Evolutionary conservation across 768 basidiomycete species (phyloP).

Genomic region (Psilocybe sp.): DNA sequence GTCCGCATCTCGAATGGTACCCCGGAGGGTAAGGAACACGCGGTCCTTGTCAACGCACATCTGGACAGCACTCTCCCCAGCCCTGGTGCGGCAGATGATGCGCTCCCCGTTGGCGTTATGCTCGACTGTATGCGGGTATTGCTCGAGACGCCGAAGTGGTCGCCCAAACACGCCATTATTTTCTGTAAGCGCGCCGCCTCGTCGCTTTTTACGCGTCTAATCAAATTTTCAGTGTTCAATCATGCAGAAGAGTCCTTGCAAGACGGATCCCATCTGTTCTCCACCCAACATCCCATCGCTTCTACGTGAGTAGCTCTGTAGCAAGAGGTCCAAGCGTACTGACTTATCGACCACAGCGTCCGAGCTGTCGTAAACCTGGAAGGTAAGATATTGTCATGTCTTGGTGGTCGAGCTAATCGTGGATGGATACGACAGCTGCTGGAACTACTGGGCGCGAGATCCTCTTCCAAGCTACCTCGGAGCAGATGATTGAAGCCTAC

Average conservation of each 20-base stretch:
- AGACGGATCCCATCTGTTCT: conserved; percentile 91
- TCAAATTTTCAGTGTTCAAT: conserved; percentile 71
- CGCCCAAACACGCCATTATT: conserved; percentile 73
- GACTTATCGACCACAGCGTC: conserved; percentile 43
- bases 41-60: conserved; percentile 86
- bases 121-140: conserved; percentile 84
- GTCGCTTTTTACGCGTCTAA: background rate
- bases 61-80: conserved; percentile 88
- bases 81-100: conserved; percentile 89
- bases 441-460: conserved; percentile 86
- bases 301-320: conserved; percentile 50
- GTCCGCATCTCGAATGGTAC: conserved; percentile 83
- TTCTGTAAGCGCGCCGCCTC: conserved; percentile 59
- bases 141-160: conserved; percentile 61
- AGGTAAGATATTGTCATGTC: conserved; percentile 38
- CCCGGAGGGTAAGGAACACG: conserved; percentile 68
- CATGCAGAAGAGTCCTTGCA: conserved; percentile 94
- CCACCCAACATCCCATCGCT: conserved; percentile 81
- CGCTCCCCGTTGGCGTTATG: conserved; percentile 86
- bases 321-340: background rate
- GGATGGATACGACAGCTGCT: conserved; percentile 50
- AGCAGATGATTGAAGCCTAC: conserved; percentile 93
- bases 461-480: conserved; percentile 93
- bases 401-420: background rate
- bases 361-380: conserved; percentile 90